Conservation (phyloP, 2,329 filamentous ascomycete species). For the Exophiala dermatitidis region DNA sequence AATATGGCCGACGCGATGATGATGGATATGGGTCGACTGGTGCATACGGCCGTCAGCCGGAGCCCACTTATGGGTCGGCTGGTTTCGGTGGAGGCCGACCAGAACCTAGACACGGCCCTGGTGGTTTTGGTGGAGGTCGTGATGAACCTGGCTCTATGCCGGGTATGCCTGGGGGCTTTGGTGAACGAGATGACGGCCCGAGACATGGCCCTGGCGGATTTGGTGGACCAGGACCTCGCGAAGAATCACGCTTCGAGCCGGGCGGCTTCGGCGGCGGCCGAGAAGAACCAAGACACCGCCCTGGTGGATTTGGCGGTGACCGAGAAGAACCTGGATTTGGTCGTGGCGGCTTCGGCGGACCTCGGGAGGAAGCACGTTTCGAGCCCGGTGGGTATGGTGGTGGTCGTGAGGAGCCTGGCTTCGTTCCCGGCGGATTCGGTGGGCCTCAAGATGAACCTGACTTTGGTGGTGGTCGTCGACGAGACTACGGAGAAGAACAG, state of each 20-base stretch:
- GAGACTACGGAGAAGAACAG: slow-evolving; percentile 4
- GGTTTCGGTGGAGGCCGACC: not conserved
- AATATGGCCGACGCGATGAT: slow-evolving; percentile 18
- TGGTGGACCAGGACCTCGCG: not conserved
- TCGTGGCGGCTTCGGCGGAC: not conserved
- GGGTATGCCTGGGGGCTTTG: too few relatives aligned
- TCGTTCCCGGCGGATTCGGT: not conserved
- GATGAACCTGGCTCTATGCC: not conserved
- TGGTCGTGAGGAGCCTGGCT: not conserved
- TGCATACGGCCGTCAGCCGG: slow-evolving; percentile 9
- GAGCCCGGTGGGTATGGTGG: slow-evolving; percentile 3
- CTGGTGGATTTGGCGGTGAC: slow-evolving; percentile 4
- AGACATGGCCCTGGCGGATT: not conserved
- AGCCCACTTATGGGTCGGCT: not conserved
- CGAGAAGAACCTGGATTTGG: slow-evolving; percentile 2
- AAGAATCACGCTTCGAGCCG: slow-evolving; percentile 2
- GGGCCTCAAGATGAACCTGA: not conserved
- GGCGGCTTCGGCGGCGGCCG: not conserved
- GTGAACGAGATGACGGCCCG: too few relatives aligned
- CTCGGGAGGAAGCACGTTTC: slow-evolving; percentile 5
- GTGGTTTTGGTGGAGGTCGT: not conserved
- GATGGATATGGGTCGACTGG: slow-evolving; percentile 5
- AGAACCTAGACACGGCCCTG: slow-evolving; percentile 1
- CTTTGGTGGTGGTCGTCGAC: not conserved
- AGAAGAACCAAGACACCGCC: not conserved